Evolutionary conservation across 352 stramenopile genomes (phyloP), one percentile per base, ranked within the genome.

Genomic region (Pythium brassicae): DNA sequence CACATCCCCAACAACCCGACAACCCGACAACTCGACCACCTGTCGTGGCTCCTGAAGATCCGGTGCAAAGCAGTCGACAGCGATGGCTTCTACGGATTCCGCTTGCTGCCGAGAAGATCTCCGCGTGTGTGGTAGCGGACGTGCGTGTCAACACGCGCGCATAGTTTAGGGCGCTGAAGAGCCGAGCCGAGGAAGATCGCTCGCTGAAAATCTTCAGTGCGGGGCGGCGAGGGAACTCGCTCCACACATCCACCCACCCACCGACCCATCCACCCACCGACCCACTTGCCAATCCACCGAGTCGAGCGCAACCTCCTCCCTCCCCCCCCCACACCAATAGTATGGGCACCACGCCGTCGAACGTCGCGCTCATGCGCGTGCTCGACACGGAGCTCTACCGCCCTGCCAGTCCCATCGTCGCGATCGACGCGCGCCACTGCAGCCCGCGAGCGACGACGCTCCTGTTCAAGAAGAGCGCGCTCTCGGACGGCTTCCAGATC

Each of bases 351-450:
- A 46, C 32, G 7, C 39, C 50, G 25, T 55, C 50, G 19, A 45
- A n/a, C 17, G 19, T 40, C 27, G 46, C 27, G 19, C 46, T 52
- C 26, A 11, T 52, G 26, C 14, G 39, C 20, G 39, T 55, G 25
- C 50, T 55, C 20, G 32, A 44, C 20, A 55, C 50, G 4, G 50
- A 44, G 50, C 50, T 55, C 32, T 25, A 4, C 8, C 50, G 34
- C 14, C 50, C 25, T 19, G 29, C 20, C 9, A 32, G 27, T 3
- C 50, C 50, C 4, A 32, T 55, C n/a, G 34, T 25, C 11, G 50
- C 50, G 20, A 9, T 55, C 34, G 39, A 55, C n/a, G 50, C 32
- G 34, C 22, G 39, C 22, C 27, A 40, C 27, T 52, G 46, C 27
- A 40, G 17, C 14, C 25, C 25, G 5, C 46, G 46, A 8, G 22